Base-by-base conservation (phyloP, 768 basidiomycete genomes). In the Trametes villosa region DNA sequence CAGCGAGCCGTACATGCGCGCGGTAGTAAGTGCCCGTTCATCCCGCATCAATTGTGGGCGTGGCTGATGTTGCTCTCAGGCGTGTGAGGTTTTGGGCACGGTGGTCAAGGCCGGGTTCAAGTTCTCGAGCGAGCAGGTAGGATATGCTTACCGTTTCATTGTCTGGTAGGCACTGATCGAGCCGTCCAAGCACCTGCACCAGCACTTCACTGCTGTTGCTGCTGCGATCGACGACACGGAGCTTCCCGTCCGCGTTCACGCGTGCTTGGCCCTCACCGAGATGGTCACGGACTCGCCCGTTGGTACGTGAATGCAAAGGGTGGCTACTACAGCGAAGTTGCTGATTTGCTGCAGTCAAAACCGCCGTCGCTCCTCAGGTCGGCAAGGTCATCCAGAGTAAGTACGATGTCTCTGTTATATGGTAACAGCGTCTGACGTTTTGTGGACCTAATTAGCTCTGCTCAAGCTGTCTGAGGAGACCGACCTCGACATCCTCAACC, bases 401-500 rank as follows among this genome's bases (percentile, higher is more conserved):
- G 75, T 64, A 11, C 26, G 6, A 13, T 29, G 1, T 15, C 9
- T 50, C 11, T 34, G 11, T n/a, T 4, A 18, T 31, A 18, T 2
- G 12, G 1, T 7, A 34, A 22, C 31, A 3, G 7, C 18, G 1
- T 33, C 30, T 30, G 27, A 48, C 29, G 17, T 48, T 31, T 48
- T 36, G 22, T 45, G 51, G 51, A 56, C 48, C 4, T 8, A 5
- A 5, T 30, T 62, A 92, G 92, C 91, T 70, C 78, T 95, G n/a
- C 82, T 95, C 67, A 92, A 92, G 72, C 80, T 96, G 44, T 86
- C 91, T n/a, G 91, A 94, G 70, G 91, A 95, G 74, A 93, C 92
- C 45, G 94, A 96, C 71, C 77, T 96, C 44, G 93, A 96, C 70
- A 82, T 92, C 48, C 79, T 95, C 56, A 93, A 92, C 68, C 80